Percentiles rank a stretch among this genome's conserved stretches.
phyloP scores from a whole-genome alignment of 768 basidiomycete genomes.

The Gelatoporia subvermispora region DNA sequence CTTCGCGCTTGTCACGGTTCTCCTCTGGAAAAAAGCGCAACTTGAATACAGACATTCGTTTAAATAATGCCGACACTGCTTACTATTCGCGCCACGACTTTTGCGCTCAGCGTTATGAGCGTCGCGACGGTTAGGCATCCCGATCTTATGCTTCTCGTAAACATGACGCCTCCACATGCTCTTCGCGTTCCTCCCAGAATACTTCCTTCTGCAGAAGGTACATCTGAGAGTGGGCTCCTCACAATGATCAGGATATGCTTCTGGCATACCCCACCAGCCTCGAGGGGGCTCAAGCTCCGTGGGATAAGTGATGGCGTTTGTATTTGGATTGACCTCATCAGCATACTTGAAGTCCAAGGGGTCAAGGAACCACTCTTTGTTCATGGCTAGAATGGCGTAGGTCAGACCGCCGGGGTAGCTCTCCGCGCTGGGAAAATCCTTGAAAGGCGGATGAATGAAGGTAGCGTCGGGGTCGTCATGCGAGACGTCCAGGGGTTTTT shows the following conservation, averaged over 20 bases:
- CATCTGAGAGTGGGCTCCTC: constrained; percentile 77
- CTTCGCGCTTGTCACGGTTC: too few relatives aligned
- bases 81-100: constrained; percentile 62
- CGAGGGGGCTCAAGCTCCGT: constrained; percentile 75
- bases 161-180: constrained; percentile 91
- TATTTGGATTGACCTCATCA: constrained; percentile 37
- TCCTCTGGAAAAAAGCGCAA: too few relatives aligned
- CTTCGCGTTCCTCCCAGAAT: constrained; percentile 84
- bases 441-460: constrained; percentile 76
- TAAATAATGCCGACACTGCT: constrained; percentile 18
- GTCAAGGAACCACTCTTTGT: constrained; percentile 78
- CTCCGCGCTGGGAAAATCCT: constrained; percentile 57
- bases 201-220: constrained; percentile 80
- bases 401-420: constrained; percentile 62
- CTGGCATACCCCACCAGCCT: constrained; percentile 78
- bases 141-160: constrained; percentile 86
- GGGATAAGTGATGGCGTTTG: constrained; percentile 64
- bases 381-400: constrained; percentile 67
- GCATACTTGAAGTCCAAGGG: constrained; percentile 55
- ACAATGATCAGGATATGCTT: constrained; percentile 69
- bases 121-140: constrained; percentile 83
- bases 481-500: constrained; percentile 1
- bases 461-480: constrained; percentile 39
- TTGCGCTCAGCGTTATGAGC: constrained; percentile 54
- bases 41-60: too few relatives aligned